A percentile compares a stretch with the other conserved stretches of the same genome.
These are phyloP conservation scores for Abrus precatorius DNA, from an alignment of 306 rosid genomes.

Conservation along the genomic window DNA sequence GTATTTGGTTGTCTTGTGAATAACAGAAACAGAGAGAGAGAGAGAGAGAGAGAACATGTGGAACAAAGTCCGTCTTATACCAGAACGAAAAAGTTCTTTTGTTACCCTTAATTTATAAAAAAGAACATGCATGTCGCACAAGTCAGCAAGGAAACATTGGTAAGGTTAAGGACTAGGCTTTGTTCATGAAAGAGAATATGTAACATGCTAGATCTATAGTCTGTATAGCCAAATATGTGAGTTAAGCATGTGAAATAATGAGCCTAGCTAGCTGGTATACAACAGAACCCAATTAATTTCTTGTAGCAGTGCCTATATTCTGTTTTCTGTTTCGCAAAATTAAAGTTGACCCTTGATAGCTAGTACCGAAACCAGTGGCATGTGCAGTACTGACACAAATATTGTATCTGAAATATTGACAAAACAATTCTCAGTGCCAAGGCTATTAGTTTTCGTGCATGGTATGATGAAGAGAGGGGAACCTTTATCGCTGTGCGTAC, in stretches of 20 bases:
- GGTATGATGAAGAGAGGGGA: slow-evolving; percentile 13
- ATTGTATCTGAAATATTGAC: slow-evolving; percentile 48
- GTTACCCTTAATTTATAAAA: slow-evolving; percentile 11
- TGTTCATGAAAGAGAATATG: slow-evolving; percentile 39
- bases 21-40: slow-evolving; percentile 15
- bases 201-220: slow-evolving; percentile 41
- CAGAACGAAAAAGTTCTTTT: background rate
- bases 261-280: slow-evolving; percentile 37
- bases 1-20: slow-evolving; percentile 16
- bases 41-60: slow-evolving; percentile 29
- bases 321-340: slow-evolving; percentile 32
- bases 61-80: background rate
- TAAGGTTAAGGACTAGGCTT: slow-evolving; percentile 25
- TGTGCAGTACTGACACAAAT: slow-evolving; percentile 53
- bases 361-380: slow-evolving; percentile 43
- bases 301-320: slow-evolving; percentile 41
- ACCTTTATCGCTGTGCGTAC: slow-evolving; percentile 40
- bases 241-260: slow-evolving; percentile 56
- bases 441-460: slow-evolving; percentile 35
- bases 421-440: slow-evolving; percentile 33
- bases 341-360: slow-evolving; percentile 44
- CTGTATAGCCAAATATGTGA: slow-evolving; percentile 43
- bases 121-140: slow-evolving; percentile 14
- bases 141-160: slow-evolving; percentile 32
- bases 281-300: slow-evolving; percentile 36